Base-by-base conservation (phyloP, 345 rosid species). In the Syzygium aromaticum region DNA sequence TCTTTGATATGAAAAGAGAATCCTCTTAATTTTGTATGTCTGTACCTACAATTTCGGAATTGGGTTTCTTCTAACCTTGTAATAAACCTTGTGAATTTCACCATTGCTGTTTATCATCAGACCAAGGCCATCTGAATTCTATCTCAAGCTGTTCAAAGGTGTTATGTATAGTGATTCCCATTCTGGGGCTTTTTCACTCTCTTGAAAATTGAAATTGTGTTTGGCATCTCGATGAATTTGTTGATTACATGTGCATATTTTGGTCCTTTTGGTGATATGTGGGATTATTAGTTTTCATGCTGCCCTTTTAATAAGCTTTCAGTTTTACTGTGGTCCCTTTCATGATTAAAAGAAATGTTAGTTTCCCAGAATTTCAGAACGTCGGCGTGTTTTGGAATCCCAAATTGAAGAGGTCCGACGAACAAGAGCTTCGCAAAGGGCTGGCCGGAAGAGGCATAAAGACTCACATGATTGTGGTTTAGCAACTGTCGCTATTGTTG, bases 401-500 rank as follows among this genome's bases (percentile, higher is more conserved):
- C 98, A 93, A 91, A 95, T 97, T 87, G 93, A 94, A 91, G 98
- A 97, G 46, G 97, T 95, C 88, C 94, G 93, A 27, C 97, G 96
- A 56, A 95, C 99, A 56, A 94, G 98, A 88, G 94, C 95, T 64
- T 77, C 95, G 93, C 99, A 97, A 84, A 98, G 98, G 86, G 94
- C 96, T 91, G 92, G 94, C 89, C 96, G 98, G 87, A 94, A 53
- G 91, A 95, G 93, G 91, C 95, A 88, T 88, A 93, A 88, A 77
- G 96, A 95, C 64, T 51, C 88, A 28, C 85, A 87, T 80, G 93
- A 93, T 84, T 92, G 87, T 85, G 89, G 89, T 89, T 90, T 96
- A 90, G 92, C 95, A 51, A 96, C 98, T 85, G 92, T 97, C 86
- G 99, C 99, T 85, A 94, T 96, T 86, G 99, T 97, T 40, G 99